Percentiles rank a stretch among this genome's conserved stretches.
Evolutionary conservation across 345 rosid species (phyloP).

Genomic region (Cardamine resedifolia): DNA sequence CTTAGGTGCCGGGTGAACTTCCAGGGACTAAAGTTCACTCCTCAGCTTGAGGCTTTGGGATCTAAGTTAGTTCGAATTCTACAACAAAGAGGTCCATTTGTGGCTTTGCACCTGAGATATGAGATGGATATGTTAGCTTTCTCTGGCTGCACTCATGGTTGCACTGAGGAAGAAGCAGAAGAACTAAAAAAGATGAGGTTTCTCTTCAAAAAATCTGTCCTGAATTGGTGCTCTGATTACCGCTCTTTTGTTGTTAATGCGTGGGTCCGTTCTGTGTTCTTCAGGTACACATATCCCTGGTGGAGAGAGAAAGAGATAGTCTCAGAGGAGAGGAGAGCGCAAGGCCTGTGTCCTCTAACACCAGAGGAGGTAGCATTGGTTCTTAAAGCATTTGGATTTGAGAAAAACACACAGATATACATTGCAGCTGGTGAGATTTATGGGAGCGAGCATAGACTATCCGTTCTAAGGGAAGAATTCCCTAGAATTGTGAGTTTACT

Average conservation of each 20-base stretch:
- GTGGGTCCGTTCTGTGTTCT: constrained; percentile 4
- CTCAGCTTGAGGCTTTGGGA: constrained; percentile 85
- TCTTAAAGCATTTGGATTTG: constrained; percentile 75
- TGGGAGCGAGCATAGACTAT: constrained; percentile 77
- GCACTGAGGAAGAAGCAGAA: constrained; percentile 83
- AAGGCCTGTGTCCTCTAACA: constrained; percentile 92
- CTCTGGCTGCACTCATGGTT: constrained; percentile 96
- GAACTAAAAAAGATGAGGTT: constrained; percentile 90
- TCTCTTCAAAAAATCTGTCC: not conserved
- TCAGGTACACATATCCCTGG: constrained; percentile 96
- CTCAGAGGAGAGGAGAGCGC: constrained; percentile 74
- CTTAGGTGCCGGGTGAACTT: constrained; percentile 93
- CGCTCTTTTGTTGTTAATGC: not conserved
- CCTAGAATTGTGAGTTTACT: constrained; percentile 76
- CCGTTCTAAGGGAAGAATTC: constrained; percentile 73
- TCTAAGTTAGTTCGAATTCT: constrained; percentile 67
- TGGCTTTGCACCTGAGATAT: constrained; percentile 93
- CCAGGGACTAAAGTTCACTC: constrained; percentile 88
- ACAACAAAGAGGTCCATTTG: constrained; percentile 71
- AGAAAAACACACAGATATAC: constrained; percentile 75
- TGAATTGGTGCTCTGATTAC: not conserved
- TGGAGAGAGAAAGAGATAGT: constrained; percentile 98
- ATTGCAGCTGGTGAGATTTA: constrained; percentile 97
- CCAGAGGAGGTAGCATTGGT: constrained; percentile 86
- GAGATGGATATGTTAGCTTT: constrained; percentile 99